phyloP scores from a whole-genome alignment of 2,329 filamentous ascomycete genomes.

The Penicillium sp. region DNA sequence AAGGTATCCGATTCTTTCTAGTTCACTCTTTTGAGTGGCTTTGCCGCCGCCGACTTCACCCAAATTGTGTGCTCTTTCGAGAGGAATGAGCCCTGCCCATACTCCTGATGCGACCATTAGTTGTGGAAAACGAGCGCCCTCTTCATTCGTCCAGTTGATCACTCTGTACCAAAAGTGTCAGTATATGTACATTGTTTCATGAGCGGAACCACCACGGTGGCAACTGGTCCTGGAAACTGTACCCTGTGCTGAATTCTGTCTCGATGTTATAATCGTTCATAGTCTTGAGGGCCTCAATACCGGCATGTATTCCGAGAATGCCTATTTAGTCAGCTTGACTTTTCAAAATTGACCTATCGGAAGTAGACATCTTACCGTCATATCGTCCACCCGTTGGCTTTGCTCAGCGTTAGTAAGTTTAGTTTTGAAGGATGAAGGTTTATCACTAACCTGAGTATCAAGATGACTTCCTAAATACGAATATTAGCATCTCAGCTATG shows the following conservation, averaged over 20 bases:
- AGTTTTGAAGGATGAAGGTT: not conserved
- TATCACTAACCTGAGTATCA: not conserved
- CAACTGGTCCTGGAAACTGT: too few relatives aligned
- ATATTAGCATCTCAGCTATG: too few relatives aligned
- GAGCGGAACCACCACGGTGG: too few relatives aligned
- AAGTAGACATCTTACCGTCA: constrained; percentile 55
- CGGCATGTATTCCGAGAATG: constrained; percentile 60
- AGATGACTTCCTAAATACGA: too few relatives aligned
- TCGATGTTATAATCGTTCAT: constrained; percentile 60
- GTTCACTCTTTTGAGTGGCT: constrained; percentile 61
- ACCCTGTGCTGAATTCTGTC: constrained; percentile 42
- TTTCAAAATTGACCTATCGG: too few relatives aligned
- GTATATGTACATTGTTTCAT: too few relatives aligned
- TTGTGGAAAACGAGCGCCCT: constrained; percentile 74
- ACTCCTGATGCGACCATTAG: constrained; percentile 73
- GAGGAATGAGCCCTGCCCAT: constrained; percentile 65
- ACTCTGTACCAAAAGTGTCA: not conserved
- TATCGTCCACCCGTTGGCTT: constrained; percentile 50
- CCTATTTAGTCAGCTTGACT: too few relatives aligned
- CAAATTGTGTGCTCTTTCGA: constrained; percentile 58
- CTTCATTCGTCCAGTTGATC: constrained; percentile 51
- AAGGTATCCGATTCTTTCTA: constrained; percentile 68
- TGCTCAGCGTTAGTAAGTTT: constrained; percentile 32
- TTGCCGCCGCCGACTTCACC: constrained; percentile 56
- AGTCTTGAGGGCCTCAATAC: constrained; percentile 64